Conservation (phyloP, 2,329 filamentous ascomycete species). For the Trichoderma hamatum region DNA sequence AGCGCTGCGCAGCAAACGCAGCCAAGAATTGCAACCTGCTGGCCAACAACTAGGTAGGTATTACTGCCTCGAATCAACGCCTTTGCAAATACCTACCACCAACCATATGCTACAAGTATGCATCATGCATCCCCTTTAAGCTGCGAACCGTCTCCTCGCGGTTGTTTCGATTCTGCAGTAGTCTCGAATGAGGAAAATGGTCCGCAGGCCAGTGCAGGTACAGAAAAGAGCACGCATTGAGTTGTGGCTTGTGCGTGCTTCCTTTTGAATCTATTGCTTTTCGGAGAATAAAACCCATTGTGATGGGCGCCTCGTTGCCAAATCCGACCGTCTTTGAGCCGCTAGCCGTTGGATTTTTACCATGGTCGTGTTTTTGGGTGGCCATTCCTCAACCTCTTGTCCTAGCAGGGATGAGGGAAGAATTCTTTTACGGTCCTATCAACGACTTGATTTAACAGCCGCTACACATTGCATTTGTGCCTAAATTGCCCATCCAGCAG, state of each 20-base stretch:
- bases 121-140: not conserved
- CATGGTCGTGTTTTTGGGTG: no score
- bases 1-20: not conserved
- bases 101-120: not conserved
- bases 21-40: not conserved
- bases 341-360: not conserved
- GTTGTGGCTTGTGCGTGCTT: not conserved
- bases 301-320: not conserved
- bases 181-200: not conserved
- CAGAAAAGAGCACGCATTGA: no score
- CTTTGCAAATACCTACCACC: not conserved
- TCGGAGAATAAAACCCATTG: constrained; percentile 16
- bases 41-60: not conserved
- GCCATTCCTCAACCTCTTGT: not conserved
- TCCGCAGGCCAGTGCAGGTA: not conserved
- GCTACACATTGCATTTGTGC: not conserved
- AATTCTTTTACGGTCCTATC: not conserved
- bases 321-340: not conserved
- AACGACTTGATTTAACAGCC: not conserved
- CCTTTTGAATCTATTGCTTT: not conserved
- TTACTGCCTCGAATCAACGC: not conserved
- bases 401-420: constrained; percentile 2
- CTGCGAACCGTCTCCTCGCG: not conserved
- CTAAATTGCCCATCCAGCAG: constrained; percentile 4
- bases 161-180: not conserved